These are phyloP conservation scores for Phytophthora capsici DNA, from an alignment of 352 stramenopile species.

Conservation along the genomic window DNA sequence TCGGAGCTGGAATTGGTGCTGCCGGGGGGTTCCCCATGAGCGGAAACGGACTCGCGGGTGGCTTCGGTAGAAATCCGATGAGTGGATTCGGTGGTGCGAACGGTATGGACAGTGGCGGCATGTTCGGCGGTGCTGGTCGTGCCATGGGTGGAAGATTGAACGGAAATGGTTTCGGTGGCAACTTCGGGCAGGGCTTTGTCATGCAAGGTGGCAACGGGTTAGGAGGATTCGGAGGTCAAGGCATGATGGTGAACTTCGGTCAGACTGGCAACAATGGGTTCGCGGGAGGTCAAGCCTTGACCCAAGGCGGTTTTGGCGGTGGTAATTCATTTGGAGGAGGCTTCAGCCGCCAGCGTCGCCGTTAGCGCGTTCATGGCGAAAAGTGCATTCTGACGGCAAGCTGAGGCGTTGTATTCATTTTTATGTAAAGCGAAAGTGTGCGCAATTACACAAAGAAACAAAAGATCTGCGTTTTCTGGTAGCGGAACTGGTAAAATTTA, in stretches of 20 bases:
- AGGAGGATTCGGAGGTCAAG: conserved; percentile 3
- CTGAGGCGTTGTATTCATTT: no score
- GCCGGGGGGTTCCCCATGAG: conserved; percentile 5
- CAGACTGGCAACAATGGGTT: conserved; percentile 20
- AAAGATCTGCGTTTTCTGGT: no score
- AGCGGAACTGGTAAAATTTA: no score
- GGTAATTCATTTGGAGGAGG: background rate
- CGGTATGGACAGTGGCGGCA: conserved; percentile 7
- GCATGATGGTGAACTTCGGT: conserved; percentile 15
- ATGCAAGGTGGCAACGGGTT: no score
- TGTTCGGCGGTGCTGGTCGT: conserved; percentile 5
- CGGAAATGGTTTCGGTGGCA: conserved; percentile 5
- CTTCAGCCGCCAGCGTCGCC: no score
- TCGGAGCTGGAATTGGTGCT: conserved; percentile 13
- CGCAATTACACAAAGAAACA: no score
- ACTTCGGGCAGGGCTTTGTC: no score
- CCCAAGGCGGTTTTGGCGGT: conserved; percentile 10
- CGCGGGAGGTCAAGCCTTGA: background rate
- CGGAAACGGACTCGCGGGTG: background rate
- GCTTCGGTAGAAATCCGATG: conserved; percentile 23
- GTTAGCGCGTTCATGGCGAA: no score
- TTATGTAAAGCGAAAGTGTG: no score
- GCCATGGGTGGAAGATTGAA: conserved; percentile 2
- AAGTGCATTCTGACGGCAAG: no score
- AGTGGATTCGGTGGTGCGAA: conserved; percentile 7